Percentiles rank a stretch among this genome's conserved stretches.
phyloP scores from a whole-genome alignment of 495 filamentous ascomycete species.

The Aspergillus taichungensis region DNA sequence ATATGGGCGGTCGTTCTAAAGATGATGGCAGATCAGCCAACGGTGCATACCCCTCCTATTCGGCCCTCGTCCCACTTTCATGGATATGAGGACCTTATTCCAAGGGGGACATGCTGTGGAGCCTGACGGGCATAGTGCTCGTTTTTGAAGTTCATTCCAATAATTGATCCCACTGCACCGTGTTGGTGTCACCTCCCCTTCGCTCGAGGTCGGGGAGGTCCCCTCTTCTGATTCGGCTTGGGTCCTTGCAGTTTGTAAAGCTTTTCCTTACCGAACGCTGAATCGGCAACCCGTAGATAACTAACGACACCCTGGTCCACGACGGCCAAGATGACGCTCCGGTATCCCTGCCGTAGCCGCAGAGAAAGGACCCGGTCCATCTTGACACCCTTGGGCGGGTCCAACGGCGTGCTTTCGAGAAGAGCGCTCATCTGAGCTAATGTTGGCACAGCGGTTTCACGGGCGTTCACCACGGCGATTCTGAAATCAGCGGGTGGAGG shows the following conservation, averaged over 20 bases:
- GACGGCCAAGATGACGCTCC: slow-evolving; percentile 77
- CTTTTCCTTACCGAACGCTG: slow-evolving; percentile 67
- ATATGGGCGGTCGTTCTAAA: slow-evolving; percentile 69
- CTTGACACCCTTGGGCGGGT: slow-evolving; percentile 47
- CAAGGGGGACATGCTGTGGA: slow-evolving; percentile 22
- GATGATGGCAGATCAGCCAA: slow-evolving; percentile 56
- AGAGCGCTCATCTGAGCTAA: slow-evolving; percentile 60
- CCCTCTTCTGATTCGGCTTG: slow-evolving; percentile 27
- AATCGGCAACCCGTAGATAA: slow-evolving; percentile 72
- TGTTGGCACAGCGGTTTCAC: slow-evolving; percentile 60
- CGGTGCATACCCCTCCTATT: slow-evolving; percentile 20
- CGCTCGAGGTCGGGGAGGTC: slow-evolving; percentile 23
- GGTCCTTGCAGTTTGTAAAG: slow-evolving; percentile 38
- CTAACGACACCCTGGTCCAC: slow-evolving; percentile 87
- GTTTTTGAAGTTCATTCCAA: neutral
- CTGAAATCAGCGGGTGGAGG: slow-evolving; percentile 74
- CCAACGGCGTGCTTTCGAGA: slow-evolving; percentile 57
- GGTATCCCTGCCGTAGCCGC: slow-evolving; percentile 73
- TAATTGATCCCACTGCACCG: neutral
- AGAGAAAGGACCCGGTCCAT: slow-evolving; percentile 47
- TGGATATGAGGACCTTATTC: slow-evolving; percentile 26
- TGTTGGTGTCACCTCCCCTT: slow-evolving; percentile 23
- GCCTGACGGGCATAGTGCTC: neutral
- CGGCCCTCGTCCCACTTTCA: slow-evolving; percentile 17
- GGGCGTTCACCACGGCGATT: slow-evolving; percentile 69